Evolutionary conservation across 306 rosid genomes (phyloP).

Genomic region (Inga laurina): DNA sequence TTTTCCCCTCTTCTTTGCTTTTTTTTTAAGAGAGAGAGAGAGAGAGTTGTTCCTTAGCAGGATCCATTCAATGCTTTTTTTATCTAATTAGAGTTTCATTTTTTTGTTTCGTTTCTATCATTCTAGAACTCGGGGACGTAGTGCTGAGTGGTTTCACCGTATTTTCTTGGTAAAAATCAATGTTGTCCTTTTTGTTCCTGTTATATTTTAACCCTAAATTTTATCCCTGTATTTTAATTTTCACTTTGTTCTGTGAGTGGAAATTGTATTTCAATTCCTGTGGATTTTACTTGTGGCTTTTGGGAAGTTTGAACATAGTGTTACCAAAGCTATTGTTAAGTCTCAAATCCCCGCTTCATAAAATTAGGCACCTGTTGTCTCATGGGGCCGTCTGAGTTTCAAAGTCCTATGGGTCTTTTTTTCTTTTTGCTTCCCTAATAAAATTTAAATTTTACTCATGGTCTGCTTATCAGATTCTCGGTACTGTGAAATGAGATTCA

Average conservation of each 20-base stretch:
- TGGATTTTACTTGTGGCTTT: constrained; percentile 1
- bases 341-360: neutral
- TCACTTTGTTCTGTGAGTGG: neutral
- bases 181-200: neutral
- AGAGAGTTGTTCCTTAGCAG: neutral
- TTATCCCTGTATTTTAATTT: neutral
- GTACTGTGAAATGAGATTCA: constrained; percentile 16
- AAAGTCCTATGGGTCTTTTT: neutral
- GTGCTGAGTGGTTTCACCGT: neutral
- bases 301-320: constrained; percentile 4
- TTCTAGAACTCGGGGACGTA: neutral
- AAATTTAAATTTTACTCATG: neutral
- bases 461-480: constrained; percentile 8
- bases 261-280: neutral
- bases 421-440: too few relatives aligned
- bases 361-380: constrained; percentile 1
- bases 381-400: neutral
- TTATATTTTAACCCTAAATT: neutral
- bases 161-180: too few relatives aligned
- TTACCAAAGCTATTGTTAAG: neutral
- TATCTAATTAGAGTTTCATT: neutral
- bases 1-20: neutral
- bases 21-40: neutral
- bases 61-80: neutral
- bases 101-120: neutral